phyloP scores from a whole-genome alignment of 257 asterid species.

The Gentiana dahurica region DNA sequence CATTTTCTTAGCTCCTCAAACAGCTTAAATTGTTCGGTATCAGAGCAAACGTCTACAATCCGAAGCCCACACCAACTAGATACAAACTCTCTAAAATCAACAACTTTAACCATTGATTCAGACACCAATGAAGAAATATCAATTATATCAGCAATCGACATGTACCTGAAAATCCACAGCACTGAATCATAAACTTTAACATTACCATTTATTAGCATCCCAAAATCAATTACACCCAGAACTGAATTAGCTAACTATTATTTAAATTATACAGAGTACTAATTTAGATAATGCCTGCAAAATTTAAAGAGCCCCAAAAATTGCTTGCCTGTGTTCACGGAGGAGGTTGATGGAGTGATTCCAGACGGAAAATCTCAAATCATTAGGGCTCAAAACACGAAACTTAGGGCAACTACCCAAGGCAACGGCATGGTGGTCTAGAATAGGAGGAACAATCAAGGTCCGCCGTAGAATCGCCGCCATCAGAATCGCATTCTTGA shows the following conservation, averaged over 20 bases:
- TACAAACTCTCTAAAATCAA: conserved; percentile 66
- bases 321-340: conserved; percentile 50
- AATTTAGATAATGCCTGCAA: too few species aligned
- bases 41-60: conserved; percentile 30
- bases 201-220: too few species aligned
- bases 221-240: too few species aligned
- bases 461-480: conserved; percentile 78
- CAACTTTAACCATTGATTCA: conserved; percentile 39
- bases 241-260: too few species aligned
- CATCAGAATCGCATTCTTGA: conserved; percentile 66
- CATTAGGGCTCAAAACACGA: conserved; percentile 69
- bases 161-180: conserved; percentile 44
- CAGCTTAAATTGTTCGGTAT: conserved; percentile 11
- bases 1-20: conserved; percentile 43
- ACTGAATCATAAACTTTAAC: conserved; percentile 7
- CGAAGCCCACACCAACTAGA: conserved; percentile 65
- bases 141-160: conserved; percentile 69
- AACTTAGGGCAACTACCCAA: conserved; percentile 96
- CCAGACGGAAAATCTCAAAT: conserved; percentile 73
- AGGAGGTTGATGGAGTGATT: conserved; percentile 56
- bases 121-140: conserved; percentile 54
- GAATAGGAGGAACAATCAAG: conserved; percentile 69
- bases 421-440: conserved; percentile 86
- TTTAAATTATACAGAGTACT: too few species aligned
- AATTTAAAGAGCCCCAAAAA: too few species aligned